Percentiles rank a stretch among this genome's conserved stretches.
phyloP scores from a whole-genome alignment of 768 basidiomycete species.

The Boletus vermiculosoides region DNA sequence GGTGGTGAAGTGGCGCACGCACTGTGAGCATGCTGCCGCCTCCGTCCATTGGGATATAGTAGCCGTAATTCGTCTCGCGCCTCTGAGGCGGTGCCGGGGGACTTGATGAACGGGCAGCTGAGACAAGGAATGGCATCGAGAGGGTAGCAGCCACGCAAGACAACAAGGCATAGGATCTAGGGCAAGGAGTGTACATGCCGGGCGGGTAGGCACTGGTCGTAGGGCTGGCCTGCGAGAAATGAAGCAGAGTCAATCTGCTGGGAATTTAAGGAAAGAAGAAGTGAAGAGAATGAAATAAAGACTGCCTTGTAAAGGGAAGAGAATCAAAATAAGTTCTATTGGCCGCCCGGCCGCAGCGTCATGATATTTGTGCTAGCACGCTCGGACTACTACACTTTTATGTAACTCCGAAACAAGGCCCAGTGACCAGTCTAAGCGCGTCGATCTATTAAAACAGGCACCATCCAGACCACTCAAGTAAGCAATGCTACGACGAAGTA shows the following conservation, averaged over 20 bases:
- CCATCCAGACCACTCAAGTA: background rate
- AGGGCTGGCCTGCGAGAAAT: background rate
- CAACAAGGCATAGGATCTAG: background rate
- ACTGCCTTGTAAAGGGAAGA: constrained; percentile 5
- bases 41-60: constrained; percentile 49
- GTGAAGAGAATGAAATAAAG: background rate
- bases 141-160: constrained; percentile 12
- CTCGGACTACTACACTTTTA: background rate
- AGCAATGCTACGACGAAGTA: background rate
- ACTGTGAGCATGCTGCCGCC: constrained; percentile 78
- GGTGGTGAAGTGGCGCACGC: constrained; percentile 24
- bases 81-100: constrained; percentile 15
- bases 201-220: background rate
- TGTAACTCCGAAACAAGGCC: constrained; percentile 6
- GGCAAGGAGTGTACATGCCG: constrained; percentile 2
- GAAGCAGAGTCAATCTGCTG: background rate
- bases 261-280: background rate
- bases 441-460: constrained; percentile 1
- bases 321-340: background rate
- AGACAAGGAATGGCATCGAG: constrained; percentile 11
- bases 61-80: constrained; percentile 44
- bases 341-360: background rate
- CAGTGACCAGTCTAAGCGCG: too few relatives aligned
- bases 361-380: background rate
- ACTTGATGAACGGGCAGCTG: background rate